phyloP scores from a whole-genome alignment of 805 yeast genomes.

The Wickerhamiella musiphila region DNA sequence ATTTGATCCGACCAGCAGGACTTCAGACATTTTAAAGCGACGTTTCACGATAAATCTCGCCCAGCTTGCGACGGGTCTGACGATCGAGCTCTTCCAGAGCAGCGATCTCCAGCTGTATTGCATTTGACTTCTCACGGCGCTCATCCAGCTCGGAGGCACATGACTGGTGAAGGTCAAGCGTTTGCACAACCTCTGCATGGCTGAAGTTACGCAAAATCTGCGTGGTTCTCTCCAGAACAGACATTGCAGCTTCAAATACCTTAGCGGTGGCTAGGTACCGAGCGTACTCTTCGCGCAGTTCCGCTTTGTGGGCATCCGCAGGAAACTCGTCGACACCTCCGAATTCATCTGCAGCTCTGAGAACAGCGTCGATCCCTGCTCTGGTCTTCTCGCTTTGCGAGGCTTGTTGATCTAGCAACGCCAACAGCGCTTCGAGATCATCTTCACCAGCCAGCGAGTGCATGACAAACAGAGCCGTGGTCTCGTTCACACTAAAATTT shows the following conservation, averaged over 20 bases:
- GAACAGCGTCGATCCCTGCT: background rate
- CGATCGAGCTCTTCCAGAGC: background rate
- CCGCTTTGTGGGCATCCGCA: background rate
- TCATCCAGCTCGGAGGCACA: conserved; percentile 1
- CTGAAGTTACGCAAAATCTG: background rate
- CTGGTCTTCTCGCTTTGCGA: background rate
- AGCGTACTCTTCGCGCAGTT: background rate
- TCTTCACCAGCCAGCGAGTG: background rate
- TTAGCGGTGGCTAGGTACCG: background rate
- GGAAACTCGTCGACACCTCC: background rate
- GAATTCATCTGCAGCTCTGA: background rate
- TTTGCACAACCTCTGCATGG: background rate
- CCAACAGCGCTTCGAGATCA: background rate
- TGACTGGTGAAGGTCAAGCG: background rate
- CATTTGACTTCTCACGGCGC: background rate
- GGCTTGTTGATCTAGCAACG: background rate
- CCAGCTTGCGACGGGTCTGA: background rate
- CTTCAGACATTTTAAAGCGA: too few relatives aligned
- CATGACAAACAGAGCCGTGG: background rate
- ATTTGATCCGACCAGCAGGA: too few relatives aligned
- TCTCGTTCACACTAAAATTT: background rate
- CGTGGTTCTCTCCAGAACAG: background rate
- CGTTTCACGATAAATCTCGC: too few relatives aligned
- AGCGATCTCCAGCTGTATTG: background rate
- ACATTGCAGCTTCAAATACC: background rate